Base-by-base conservation (phyloP, 768 basidiomycete genomes). In the Mrakia hoshinonis region DNA sequence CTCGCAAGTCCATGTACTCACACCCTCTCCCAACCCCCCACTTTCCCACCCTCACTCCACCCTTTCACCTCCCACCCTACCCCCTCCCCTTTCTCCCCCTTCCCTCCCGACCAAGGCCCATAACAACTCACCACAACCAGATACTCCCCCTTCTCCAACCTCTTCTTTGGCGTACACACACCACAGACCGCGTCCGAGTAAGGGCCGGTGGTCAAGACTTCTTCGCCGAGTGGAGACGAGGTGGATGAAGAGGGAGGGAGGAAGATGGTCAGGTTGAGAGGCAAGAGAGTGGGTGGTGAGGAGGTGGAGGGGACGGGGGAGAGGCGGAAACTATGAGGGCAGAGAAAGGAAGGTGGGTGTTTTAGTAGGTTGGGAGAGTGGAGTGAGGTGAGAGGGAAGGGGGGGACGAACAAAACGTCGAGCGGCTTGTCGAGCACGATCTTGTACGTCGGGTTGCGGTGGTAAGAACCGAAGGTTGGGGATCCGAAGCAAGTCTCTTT, bases 131-230 rank as follows among this genome's bases (percentile, higher is more conserved):
- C 15, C 4, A 68, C 55, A 5, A 68, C 43, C 29, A 26, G n/a
- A 24, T 58, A 68, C 43, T 7, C 29, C 4, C 67, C 67, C 43
- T 26, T 20, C 20, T 26, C 39, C 29, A 69, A 24, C n/a, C 60
- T 43, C 22, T 3, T 0, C 11, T 29, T n/a, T 18, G 60, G 31
- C 22, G 55, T 89, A 46, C 82, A 83, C 0, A 89, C 91, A 0
- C 93, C 92, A 0, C 87, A 85, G 36, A 87, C 79, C 0, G 84
- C 81, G 73, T 93, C 90, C 31, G 87, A 84, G 76, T 93, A 95
- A 0, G 88, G 84, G 1, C 91, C 92, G 0, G 92, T 91, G 0
- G 91, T 90, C 0, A 83, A 78, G 5, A 90, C 76, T 46, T 69
- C 68, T 22, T n/a, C 18, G 2, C 68, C 68, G 22, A 43, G 13